Base-by-base conservation (phyloP, 108 stramenopile genomes). In the Skeletonema costatum region DNA sequence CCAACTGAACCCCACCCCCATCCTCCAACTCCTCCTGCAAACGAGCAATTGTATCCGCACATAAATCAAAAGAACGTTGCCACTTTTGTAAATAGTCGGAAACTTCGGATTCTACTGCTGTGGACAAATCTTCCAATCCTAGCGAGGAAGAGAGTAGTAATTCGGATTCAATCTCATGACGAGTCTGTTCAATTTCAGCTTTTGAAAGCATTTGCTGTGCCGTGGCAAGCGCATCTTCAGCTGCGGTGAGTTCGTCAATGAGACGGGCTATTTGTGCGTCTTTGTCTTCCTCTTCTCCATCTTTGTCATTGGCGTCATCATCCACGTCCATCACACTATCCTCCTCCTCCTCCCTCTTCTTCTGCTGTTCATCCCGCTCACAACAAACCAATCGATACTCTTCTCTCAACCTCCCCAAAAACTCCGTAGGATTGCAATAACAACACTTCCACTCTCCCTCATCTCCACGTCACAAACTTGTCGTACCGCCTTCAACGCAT, bases 21-120 rank as follows among this genome's bases (percentile, higher is more conserved):
- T 77, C 74, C 21, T 80, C 86, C 36, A 87, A 53, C 36, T 81
- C 83, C 46, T 81, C 76, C 32, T 80, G 78, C 32, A 87, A 70
- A 2, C 56, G 42, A 13, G 16, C 60, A n/a, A 87, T 69, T 3
- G 64, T 66, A 41, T 87, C 87, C 14, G 21, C 13, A 12, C 53
- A 65, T 38, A 75, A 32, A 41, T 66, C 73, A 42, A 62, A 17
- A 48, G 66, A 50, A 17, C 60, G 16, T 39, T 66, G 46, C 87
- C 83, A 81, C 25, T 74, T 14, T 1, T 48, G 60, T 46, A 41
- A 62, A 31, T 72, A 83, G 21, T 31, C 46, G 7, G 72, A 66
- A 69, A 81, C 29, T 56, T 73, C 74, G 5, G 11, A 35, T 17
- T 81, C 74, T 1, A 83, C 59, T 13, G 21, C 50, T 17, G 68